Base-by-base conservation (phyloP, 208 protist genomes). In the Vickermania spadyakhi region DNA sequence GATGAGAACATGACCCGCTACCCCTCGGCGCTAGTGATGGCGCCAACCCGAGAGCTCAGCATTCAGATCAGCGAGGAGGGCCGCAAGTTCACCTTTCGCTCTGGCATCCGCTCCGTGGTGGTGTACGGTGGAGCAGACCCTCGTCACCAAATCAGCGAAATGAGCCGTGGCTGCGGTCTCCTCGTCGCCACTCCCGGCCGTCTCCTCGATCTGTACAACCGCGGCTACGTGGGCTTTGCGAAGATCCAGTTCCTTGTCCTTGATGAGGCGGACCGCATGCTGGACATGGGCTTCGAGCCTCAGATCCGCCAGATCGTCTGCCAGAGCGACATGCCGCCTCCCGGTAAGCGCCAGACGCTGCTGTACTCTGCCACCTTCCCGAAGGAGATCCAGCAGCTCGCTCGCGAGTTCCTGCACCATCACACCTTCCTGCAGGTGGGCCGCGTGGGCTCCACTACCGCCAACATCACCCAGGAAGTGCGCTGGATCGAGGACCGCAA, bases 321-420 rank as follows among this genome's bases (percentile, higher is more conserved):
- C 62, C 74, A 98, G 50, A 86, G 86, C 31, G 95, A 96, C 70
- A 98, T 98, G 96, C 94, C 93, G 3, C 72, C 55, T n/a, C 70
- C 97, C 21, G 94, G 94, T 4, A 84, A 98, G 61, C 87, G 98
- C 52, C 98, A 99, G 80, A 99, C 98, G 42, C 82, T 99, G 28
- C 91, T 99, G 75, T 99, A 99, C 85, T 97, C 88, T 25, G 99
- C 99, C 41, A 99, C 99, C 31, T 99, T 99, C 77, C 98, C 98
- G 13, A 86, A 86, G 66, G 96, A 98, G 79, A 99, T 99, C 65
- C 97, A 99, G 77, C 79, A 90, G 66, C 86, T 99, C 18, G 98
- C 98, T 0, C 68, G 81, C 28, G 97, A 99, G 72, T 99, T 99
- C 78, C 74, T 99, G 22, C 64, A 81, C 75, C 78, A 90, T 64